Percentiles rank a stretch among this genome's conserved stretches.
Evolutionary conservation across 1,284 basidiomycete genomes (phyloP).

Genomic region (Leccinum pachyderme): DNA sequence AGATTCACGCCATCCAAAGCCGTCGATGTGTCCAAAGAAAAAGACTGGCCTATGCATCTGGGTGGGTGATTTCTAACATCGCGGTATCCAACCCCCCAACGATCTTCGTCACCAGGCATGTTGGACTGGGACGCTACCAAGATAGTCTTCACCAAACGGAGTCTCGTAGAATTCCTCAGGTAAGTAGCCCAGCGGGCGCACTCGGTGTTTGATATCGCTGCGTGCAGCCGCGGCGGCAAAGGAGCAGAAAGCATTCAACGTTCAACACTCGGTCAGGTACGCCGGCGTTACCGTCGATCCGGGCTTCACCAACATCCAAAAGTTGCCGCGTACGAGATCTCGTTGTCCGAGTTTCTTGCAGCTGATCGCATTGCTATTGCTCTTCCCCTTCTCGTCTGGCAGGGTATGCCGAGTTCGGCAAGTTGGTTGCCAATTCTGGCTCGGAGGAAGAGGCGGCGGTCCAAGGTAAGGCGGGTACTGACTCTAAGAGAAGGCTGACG

Average conservation of each 20-base stretch:
- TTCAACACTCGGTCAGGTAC: constrained; percentile 44
- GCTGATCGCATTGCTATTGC: constrained; percentile 16
- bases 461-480: neutral
- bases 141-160: constrained; percentile 73
- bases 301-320: constrained; percentile 66
- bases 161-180: constrained; percentile 72
- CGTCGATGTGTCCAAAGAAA: constrained; percentile 62
- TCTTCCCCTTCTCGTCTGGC: neutral
- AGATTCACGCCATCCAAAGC: constrained; percentile 59
- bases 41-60: constrained; percentile 63
- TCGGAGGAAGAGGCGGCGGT: constrained; percentile 9
- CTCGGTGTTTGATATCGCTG: neutral
- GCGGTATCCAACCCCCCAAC: neutral
- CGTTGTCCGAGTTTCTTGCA: constrained; percentile 34
- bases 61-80: constrained; percentile 39
- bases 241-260: neutral
- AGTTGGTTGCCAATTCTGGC: constrained; percentile 20
- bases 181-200: constrained; percentile 34
- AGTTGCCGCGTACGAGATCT: constrained; percentile 60
- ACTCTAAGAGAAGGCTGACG: neutral
- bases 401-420: constrained; percentile 36
- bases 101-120: constrained; percentile 47
- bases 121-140: constrained; percentile 71
- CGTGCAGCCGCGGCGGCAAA: neutral
- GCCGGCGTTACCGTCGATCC: constrained; percentile 70